Evolutionary conservation across 78 protist genomes (phyloP).

Genomic region (Chrysochromulina tobinii): DNA sequence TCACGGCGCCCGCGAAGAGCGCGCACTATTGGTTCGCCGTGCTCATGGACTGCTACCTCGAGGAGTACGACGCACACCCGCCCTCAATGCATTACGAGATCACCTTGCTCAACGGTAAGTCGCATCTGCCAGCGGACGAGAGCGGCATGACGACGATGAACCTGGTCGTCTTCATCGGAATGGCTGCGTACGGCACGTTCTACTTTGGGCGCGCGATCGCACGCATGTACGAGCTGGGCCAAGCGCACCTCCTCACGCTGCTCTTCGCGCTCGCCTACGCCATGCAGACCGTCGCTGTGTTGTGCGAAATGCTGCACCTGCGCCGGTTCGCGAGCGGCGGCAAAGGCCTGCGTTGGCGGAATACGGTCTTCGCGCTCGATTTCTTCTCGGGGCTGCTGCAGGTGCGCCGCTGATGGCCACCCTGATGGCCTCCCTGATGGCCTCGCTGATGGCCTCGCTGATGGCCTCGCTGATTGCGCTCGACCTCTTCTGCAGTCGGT

Average conservation of each 20-base stretch:
- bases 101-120: not conserved
- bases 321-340: not conserved
- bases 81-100: not conserved
- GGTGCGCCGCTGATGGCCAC: not conserved
- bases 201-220: not conserved
- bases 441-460: too few relatives aligned
- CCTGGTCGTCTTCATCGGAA: not conserved
- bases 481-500: not conserved
- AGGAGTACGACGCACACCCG: conserved; percentile 41
- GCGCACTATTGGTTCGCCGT: conserved; percentile 37
- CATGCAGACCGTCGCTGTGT: not conserved
- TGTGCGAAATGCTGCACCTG: conserved; percentile 13
- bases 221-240: not conserved
- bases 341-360: conserved; percentile 27
- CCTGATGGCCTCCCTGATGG: too few relatives aligned
- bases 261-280: not conserved
- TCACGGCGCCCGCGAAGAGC: not conserved
- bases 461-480: not conserved
- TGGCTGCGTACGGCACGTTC: not conserved
- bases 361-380: conserved; percentile 14
- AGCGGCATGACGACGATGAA: not conserved
- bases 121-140: conserved; percentile 34
- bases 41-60: conserved; percentile 30
- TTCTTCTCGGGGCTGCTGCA: not conserved
- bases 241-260: conserved; percentile 6